Conservation (phyloP, 306 rosid species). For the Castanospermum australe region DNA sequence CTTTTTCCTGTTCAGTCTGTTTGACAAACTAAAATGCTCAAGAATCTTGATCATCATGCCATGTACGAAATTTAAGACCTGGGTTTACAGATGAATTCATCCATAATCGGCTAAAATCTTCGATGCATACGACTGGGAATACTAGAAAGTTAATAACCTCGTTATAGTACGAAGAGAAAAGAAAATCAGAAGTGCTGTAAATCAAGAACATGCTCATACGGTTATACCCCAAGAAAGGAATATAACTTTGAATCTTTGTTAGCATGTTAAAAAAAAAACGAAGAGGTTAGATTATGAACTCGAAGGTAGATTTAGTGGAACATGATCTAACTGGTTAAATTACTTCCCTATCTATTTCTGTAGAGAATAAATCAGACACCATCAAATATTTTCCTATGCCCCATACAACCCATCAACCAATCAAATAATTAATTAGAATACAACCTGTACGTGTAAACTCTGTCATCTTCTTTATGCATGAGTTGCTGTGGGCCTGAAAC, state of each 20-base stretch:
- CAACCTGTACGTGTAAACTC: conserved; percentile 31
- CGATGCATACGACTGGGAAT: no score
- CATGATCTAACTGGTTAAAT: conserved; percentile 40
- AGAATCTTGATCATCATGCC: no score
- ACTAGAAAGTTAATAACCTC: no score
- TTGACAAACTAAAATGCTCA: no score
- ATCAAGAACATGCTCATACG: no score
- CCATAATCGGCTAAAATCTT: no score
- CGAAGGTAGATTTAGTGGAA: conserved; percentile 23
- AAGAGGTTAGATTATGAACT: conserved; percentile 29
- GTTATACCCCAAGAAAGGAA: no score
- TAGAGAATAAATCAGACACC: conserved; percentile 34
- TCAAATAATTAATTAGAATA: conserved; percentile 44
- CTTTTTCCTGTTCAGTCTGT: no score
- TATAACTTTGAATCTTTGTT: conserved; percentile 9
- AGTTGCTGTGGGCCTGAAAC: conserved; percentile 81
- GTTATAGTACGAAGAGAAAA: no score
- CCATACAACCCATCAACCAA: conserved; percentile 50
- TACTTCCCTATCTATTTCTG: conserved; percentile 35
- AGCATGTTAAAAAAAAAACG: conserved; percentile 14
- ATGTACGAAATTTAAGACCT: no score
- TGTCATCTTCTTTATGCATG: conserved; percentile 49
- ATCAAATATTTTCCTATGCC: conserved; percentile 35
- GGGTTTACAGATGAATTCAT: no score
- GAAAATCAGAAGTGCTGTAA: no score